Percentiles rank a stretch among this genome's conserved stretches.
Conservation (phyloP, 495 filamentous ascomycete species). For the Hypoxylon fragiforme region DNA sequence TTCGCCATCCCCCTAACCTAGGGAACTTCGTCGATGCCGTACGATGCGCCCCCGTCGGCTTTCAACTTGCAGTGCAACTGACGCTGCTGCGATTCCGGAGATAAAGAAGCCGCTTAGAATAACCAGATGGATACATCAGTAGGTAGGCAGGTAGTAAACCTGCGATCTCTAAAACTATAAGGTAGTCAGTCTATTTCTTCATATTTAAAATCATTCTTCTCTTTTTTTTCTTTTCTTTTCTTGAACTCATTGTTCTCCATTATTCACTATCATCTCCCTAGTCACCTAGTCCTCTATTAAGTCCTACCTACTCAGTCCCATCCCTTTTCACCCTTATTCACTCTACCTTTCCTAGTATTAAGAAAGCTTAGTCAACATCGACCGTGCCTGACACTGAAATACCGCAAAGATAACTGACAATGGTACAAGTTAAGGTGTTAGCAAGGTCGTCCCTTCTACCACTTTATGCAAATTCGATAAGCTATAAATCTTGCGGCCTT, state of each 20-base stretch:
- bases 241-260: conserved; percentile 19
- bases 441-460: conserved; percentile 32
- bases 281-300: neutral
- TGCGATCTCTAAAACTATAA: conserved; percentile 23
- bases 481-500: conserved; percentile 25
- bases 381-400: no score
- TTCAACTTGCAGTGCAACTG: conserved; percentile 8
- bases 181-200: conserved; percentile 5
- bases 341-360: no score
- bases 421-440: conserved; percentile 30
- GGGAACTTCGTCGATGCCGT: conserved; percentile 13
- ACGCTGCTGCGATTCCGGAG: conserved; percentile 38
- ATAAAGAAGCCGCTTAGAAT: conserved; percentile 27
- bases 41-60: conserved; percentile 23
- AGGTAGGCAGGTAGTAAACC: no score
- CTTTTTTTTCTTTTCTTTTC: no score
- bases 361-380: no score
- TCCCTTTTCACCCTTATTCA: no score
- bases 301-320: no score
- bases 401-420: no score
- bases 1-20: conserved; percentile 25
- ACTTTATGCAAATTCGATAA: conserved; percentile 18
- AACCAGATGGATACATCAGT: no score
- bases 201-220: neutral
- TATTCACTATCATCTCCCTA: neutral